Evolutionary conservation across 208 protist genomes (phyloP).

Genomic region (Leishmania mexicana): DNA sequence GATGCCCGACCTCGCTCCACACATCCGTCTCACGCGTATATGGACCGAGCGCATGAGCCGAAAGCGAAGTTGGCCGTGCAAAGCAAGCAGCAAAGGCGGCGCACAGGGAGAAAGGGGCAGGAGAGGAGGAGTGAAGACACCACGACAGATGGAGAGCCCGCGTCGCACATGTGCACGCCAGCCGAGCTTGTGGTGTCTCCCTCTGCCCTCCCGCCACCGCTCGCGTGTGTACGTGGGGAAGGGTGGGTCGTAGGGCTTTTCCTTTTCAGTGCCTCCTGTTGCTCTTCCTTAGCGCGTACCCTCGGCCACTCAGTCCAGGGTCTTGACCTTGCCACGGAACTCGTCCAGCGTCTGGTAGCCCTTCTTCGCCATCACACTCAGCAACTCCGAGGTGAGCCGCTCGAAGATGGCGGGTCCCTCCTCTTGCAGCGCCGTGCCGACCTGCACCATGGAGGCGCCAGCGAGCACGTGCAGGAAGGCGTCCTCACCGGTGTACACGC

Average conservation of each 20-base stretch:
- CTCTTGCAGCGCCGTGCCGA: conserved; percentile 80
- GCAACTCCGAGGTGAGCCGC: conserved; percentile 66
- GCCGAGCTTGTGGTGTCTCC: neutral
- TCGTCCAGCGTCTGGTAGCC: conserved; percentile 87
- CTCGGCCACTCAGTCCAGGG: conserved; percentile 45
- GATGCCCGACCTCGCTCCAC: no score
- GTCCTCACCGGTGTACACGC: conserved; percentile 82
- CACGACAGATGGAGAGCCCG: neutral
- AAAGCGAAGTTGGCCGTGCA: no score
- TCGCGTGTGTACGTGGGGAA: neutral
- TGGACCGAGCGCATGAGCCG: no score
- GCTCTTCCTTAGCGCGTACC: neutral
- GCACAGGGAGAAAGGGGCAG: no score
- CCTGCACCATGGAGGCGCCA: conserved; percentile 87
- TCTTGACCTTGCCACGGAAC: conserved; percentile 87
- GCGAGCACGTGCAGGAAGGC: conserved; percentile 87
- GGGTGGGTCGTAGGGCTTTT: neutral
- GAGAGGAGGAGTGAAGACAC: neutral
- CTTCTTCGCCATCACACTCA: conserved; percentile 81
- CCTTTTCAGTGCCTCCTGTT: neutral
- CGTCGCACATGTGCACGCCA: neutral
- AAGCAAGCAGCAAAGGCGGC: no score
- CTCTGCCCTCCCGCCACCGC: neutral
- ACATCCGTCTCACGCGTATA: no score
- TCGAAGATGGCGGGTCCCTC: conserved; percentile 81